Base-by-base conservation (phyloP, 1,139 yeast genomes). In the Geotrichum reessii region DNA sequence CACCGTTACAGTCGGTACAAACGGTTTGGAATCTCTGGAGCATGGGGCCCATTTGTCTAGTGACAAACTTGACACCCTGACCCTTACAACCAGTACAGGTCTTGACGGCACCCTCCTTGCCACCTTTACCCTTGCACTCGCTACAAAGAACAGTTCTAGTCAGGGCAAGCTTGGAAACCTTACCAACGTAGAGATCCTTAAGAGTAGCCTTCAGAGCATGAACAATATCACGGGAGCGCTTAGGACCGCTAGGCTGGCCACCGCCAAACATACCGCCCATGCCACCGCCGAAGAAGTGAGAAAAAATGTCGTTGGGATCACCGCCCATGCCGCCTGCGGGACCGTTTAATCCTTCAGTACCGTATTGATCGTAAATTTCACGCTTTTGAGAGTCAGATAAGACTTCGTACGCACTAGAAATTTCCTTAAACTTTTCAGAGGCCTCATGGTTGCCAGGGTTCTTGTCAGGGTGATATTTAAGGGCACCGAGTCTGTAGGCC, bases 1-100 rank as follows among this genome's bases (percentile, higher is more conserved):
- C 81, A 73, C 98, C 99, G 66, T 83, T 78, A 85, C 99, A 93
- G 63, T 78, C 86, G 66, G 89, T 95, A 86, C 99, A 93, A 60
- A 85, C 86, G 48, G 96, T 86, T 78, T 93, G 99, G 84, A 88
- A 88, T 80, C 97, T 86, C 79, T 93, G 99, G 70, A 93, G 87
- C 95, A 93, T 91, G 65, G 97, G 97, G 67, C 99, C 99, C 97
- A 93, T 92, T 76, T 93, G 98, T 79, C 97, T 88, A 60, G 97
- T 90, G 67, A 92, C 87, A 67, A 93, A 87, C 76, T 85, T 89
- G 75, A 87, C 79, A 82, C 99, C 99, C 69, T 82, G 81, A 76
- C 99, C 99, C 67, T 78, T 76, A 85, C 99, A 93, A 53, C 84
- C 75, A 59, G 85, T 67, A 85, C 99, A 93, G 70, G 85, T 84